These are phyloP conservation scores for Pharus latifolius DNA, from an alignment of 176 grass and related monocot genomes.

Conservation along the genomic window DNA sequence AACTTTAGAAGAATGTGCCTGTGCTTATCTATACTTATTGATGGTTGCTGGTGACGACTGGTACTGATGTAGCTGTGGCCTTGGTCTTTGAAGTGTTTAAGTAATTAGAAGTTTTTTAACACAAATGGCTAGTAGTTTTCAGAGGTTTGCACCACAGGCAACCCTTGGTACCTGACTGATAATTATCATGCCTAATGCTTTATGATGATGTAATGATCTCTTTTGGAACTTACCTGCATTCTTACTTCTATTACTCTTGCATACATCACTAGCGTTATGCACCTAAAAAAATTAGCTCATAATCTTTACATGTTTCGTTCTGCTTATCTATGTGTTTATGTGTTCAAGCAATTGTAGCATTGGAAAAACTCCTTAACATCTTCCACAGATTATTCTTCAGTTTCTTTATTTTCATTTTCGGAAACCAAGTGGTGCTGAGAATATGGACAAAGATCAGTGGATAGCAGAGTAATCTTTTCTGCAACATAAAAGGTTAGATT, in stretches of 20 bases:
- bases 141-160: not conserved
- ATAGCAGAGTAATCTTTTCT: not conserved
- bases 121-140: not conserved
- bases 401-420: conserved; percentile 47
- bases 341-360: not conserved
- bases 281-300: not conserved
- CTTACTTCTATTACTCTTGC: not conserved
- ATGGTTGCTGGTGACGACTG: too few relatives aligned
- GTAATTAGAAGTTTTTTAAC: too few relatives aligned
- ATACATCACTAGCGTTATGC: not conserved
- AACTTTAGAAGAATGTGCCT: not conserved
- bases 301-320: not conserved
- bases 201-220: not conserved
- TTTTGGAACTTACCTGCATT: not conserved
- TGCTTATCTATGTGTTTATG: not conserved
- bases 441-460: conserved; percentile 25
- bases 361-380: conserved; percentile 22
- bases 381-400: conserved; percentile 44
- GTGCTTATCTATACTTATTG: not conserved
- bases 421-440: conserved; percentile 13
- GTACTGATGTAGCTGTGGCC: too few relatives aligned
- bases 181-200: not conserved
- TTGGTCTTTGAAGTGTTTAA: too few relatives aligned
- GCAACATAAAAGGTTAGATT: not conserved
- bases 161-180: not conserved